phyloP scores from a whole-genome alignment of 2,329 filamentous ascomycete species.

The Pseudocercospora fijiensis region DNA sequence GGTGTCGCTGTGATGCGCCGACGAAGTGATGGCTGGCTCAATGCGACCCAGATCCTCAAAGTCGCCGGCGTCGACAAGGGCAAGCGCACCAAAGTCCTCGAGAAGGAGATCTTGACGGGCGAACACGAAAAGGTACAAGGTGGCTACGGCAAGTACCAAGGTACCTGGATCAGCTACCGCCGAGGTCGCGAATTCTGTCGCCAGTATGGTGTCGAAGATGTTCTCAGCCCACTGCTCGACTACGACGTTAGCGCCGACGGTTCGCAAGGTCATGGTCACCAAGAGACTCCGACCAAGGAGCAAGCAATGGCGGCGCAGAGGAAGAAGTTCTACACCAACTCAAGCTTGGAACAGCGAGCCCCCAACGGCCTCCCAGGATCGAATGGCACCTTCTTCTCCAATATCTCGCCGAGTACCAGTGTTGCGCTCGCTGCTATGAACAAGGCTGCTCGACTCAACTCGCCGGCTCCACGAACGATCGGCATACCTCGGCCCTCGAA shows the following conservation, averaged over 20 bases:
- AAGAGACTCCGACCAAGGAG: constrained; percentile 96
- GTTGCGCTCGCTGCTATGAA: constrained; percentile 94
- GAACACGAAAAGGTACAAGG: constrained; percentile 98
- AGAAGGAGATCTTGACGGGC: constrained; percentile 94
- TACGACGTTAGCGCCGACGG: constrained; percentile 80
- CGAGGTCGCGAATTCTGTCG: constrained; percentile 89
- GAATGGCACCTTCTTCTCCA: constrained; percentile 92
- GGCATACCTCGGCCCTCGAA: constrained; percentile 64
- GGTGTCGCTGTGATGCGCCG: constrained; percentile 92
- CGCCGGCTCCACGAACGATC: constrained; percentile 66
- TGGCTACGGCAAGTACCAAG: constrained; percentile 98
- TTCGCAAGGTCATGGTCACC: constrained; percentile 65
- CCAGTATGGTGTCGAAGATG: constrained; percentile 71
- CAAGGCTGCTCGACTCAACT: constrained; percentile 86
- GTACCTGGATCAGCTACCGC: constrained; percentile 96
- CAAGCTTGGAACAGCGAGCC: constrained; percentile 61
- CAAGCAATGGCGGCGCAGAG: constrained; percentile 92
- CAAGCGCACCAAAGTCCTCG: constrained; percentile 93
- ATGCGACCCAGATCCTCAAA: constrained; percentile 97
- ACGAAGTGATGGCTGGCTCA: constrained; percentile 91
- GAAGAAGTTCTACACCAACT: constrained; percentile 82
- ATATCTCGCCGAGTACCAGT: constrained; percentile 89
- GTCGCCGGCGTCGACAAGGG: constrained; percentile 97
- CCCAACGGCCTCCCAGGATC: constrained; percentile 41
- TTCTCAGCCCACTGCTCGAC: constrained; percentile 70